Conservation (phyloP, 1,139 yeast species). For the Yamadazyma friedrichii region DNA sequence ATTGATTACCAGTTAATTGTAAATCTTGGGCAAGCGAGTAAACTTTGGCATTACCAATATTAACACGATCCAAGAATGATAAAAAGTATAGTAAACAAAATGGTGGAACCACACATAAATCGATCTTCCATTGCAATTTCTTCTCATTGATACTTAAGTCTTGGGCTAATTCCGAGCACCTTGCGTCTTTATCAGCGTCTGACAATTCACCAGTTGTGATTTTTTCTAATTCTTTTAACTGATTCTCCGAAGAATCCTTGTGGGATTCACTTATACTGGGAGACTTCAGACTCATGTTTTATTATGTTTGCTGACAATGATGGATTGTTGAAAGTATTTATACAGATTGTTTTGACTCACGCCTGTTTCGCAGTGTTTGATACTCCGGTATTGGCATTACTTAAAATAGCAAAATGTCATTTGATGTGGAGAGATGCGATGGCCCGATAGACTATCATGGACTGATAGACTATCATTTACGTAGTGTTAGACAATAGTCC, state of each 20-base stretch:
- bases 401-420: too few species aligned
- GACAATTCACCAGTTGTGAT: conserved; percentile 4
- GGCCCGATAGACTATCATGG: too few species aligned
- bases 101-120: conserved; percentile 66
- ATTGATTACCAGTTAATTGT: conserved; percentile 54
- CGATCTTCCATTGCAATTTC: conserved; percentile 61
- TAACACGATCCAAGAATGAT: conserved; percentile 71
- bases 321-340: neutral
- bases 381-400: too few species aligned
- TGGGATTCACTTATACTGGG: conserved; percentile 1
- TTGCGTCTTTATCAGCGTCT: conserved; percentile 11
- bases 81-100: conserved; percentile 66
- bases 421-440: neutral
- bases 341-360: neutral
- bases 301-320: neutral
- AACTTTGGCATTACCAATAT: conserved; percentile 70
- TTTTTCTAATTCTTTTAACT: neutral
- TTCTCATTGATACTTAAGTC: conserved; percentile 38
- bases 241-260: neutral
- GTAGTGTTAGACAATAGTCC: too few species aligned
- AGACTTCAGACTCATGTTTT: neutral
- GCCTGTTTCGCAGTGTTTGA: neutral
- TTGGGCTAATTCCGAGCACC: conserved; percentile 28
- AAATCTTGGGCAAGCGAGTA: conserved; percentile 60
- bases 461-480: too few species aligned